Conservation (phyloP, 345 rosid genomes). For the Pistacia atlantica region DNA sequence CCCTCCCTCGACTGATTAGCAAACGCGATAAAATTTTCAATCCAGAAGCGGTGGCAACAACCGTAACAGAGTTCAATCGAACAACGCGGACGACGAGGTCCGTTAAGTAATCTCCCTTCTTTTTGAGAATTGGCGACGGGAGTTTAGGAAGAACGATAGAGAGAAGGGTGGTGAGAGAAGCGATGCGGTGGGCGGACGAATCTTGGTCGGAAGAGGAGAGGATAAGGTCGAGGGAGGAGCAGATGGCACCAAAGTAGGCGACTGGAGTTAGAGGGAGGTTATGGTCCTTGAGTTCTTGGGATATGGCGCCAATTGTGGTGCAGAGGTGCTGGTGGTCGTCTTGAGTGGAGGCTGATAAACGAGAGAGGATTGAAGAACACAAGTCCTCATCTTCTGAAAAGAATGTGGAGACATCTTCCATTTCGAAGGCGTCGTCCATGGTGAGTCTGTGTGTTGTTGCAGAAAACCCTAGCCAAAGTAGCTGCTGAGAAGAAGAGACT, state of each 20-base stretch:
- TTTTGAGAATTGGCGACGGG: conserved; percentile 45
- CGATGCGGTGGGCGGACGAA: conserved; percentile 45
- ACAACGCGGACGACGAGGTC: conserved; percentile 45
- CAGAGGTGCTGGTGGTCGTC: conserved; percentile 72
- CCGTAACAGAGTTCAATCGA: conserved; percentile 41
- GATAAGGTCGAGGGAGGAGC: conserved; percentile 67
- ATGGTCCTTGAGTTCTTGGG: conserved; percentile 73
- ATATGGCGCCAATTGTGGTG: conserved; percentile 63
- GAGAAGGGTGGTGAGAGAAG: conserved; percentile 59
- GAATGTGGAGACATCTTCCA: conserved; percentile 1
- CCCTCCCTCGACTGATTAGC: conserved; percentile 44
- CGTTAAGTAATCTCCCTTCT: conserved; percentile 55
- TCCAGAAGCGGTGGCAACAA: conserved; percentile 48
- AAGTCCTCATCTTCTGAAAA: conserved; percentile 38
- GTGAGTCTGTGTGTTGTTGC: background rate
- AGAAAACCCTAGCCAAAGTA: conserved; percentile 1
- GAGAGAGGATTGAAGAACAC: conserved; percentile 57
- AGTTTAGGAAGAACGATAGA: conserved; percentile 61
- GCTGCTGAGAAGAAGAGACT: background rate
- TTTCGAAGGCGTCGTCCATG: conserved; percentile 6
- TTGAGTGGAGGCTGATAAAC: conserved; percentile 47
- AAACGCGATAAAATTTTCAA: conserved; percentile 67
- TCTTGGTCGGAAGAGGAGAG: conserved; percentile 31
- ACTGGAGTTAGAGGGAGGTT: conserved; percentile 57
- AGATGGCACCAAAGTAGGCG: conserved; percentile 72